phyloP scores from a whole-genome alignment of 1,284 basidiomycete species.

The Athelia sp. region DNA sequence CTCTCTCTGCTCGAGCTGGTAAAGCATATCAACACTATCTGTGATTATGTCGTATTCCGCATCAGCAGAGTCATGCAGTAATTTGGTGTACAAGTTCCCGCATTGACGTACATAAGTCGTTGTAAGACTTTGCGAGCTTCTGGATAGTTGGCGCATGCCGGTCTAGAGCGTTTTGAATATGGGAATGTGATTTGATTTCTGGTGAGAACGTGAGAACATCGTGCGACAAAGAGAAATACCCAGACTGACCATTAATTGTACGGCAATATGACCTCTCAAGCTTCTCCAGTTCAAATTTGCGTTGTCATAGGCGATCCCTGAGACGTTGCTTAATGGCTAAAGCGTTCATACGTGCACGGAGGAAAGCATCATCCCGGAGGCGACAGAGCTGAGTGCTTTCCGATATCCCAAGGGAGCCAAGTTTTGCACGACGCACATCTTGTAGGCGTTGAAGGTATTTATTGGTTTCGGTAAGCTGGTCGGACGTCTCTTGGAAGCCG shows the following conservation, averaged over 20 bases:
- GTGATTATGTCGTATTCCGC: background rate
- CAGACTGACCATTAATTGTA: constrained; percentile 1
- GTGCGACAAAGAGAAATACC: background rate
- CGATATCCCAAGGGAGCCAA: background rate
- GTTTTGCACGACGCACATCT: background rate
- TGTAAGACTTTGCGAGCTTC: constrained; percentile 5
- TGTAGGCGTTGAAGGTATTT: background rate
- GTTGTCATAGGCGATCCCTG: constrained; percentile 13
- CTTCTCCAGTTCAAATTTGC: constrained; percentile 20
- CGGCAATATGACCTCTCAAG: constrained; percentile 14
- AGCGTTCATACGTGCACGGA: constrained; percentile 16
- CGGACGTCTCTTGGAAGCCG: too few species aligned
- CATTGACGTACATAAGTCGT: constrained; percentile 4
- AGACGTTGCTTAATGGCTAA: constrained; percentile 16
- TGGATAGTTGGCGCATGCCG: constrained; percentile 3
- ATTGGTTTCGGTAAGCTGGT: too few species aligned
- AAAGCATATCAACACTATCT: too few species aligned
- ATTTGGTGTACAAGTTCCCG: background rate
- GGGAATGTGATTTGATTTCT: constrained; percentile 5
- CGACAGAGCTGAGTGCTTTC: background rate
- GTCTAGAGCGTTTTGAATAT: constrained; percentile 4
- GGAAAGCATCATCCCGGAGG: constrained; percentile 7
- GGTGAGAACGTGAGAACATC: background rate
- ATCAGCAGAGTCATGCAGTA: background rate
- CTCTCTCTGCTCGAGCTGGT: too few species aligned